A percentile compares a stretch with the other conserved stretches of the same genome.
phyloP scores from a whole-genome alignment of 2,329 filamentous ascomycete species.

The Claviceps pusilla region DNA sequence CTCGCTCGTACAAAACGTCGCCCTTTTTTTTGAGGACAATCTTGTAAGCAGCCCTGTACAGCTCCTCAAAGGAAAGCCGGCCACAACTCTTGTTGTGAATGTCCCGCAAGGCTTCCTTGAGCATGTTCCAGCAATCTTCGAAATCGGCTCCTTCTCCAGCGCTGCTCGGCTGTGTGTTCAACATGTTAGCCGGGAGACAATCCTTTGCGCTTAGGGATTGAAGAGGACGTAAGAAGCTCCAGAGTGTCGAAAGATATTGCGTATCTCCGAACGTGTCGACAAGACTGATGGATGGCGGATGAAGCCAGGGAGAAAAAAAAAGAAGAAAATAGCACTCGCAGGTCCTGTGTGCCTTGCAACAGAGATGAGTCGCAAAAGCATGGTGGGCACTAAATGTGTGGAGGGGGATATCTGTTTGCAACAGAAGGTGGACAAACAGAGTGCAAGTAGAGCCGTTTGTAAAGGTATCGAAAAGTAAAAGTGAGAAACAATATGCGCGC shows the following conservation, averaged over 20 bases:
- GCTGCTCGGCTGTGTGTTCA: slow-evolving; percentile 16
- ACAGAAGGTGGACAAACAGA: not conserved
- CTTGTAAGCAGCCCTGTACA: slow-evolving; percentile 89
- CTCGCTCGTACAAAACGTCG: slow-evolving; percentile 62
- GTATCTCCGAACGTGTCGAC: not conserved
- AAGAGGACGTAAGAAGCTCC: not conserved
- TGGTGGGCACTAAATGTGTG: not conserved
- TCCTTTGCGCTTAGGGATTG: not conserved
- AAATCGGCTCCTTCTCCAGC: slow-evolving; percentile 56
- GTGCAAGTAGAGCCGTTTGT: not conserved
- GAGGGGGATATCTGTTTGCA: not conserved
- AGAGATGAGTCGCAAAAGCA: not conserved
- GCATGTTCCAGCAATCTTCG: slow-evolving; percentile 66
- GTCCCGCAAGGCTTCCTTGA: slow-evolving; percentile 63
- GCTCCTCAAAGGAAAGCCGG: slow-evolving; percentile 78
- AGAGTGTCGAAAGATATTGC: not conserved
- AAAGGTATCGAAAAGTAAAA: not conserved
- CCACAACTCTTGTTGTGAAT: slow-evolving; percentile 91
- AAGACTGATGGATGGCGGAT: not conserved
- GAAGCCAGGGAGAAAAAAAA: not conserved
- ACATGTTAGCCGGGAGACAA: slow-evolving; percentile 10
- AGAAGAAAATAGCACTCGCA: not conserved
- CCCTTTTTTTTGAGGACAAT: slow-evolving; percentile 83
- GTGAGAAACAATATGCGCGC: not conserved
- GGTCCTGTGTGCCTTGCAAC: not conserved